Base-by-base conservation (phyloP, 257 asterid genomes). In the Gardenia jasminoides region DNA sequence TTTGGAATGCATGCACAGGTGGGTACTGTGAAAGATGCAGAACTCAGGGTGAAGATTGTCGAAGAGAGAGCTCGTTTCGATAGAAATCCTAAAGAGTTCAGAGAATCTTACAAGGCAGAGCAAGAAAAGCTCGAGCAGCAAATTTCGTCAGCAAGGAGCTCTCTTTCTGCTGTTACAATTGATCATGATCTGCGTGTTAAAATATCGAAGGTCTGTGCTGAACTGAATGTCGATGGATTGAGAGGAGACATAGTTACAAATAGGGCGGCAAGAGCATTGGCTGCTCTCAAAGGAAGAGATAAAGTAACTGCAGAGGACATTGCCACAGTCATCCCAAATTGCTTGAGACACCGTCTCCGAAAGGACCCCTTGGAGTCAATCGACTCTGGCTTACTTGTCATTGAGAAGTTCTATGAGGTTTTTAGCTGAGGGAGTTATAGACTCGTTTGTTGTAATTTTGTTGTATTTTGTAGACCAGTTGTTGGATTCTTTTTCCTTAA, bases 1-100 rank as follows among this genome's bases (percentile, higher is more conserved):
- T 95, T 95, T 67, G 99, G 99, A 56, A 95, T 95, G 99, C 99
- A 95, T 33, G 98, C 99, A 0, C 97, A 95, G 31, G 98, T 92
- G 2, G 98, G 96, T 43, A 94, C 99, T 0, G 96, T 93, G 16
- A 87, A 84, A 58, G 98, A 93, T 71, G 98, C 99, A 3, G 99
- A 95, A 82, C 97, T 96, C 24, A 78, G 99, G n/a, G 98, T 96
- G 8, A 92, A 93, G 80, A 96, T 96, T 22, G 99, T 96, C 1
- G 99, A 96, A 86, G 99, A 96, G 84, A 88, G 99, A 65, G 91
- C 93, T 44, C 86, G 97, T 16, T 96, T 96, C 30, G 98, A 96
- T 74, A 82, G 30, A 73, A 91, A 90, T 54, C 98, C 98, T 1
- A 92, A 87, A 76, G 97, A 90, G 47, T 93, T 95, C 80, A 81